phyloP scores from a whole-genome alignment of 2,329 filamentous ascomycete species.

The Dactylellina parvicollis region DNA sequence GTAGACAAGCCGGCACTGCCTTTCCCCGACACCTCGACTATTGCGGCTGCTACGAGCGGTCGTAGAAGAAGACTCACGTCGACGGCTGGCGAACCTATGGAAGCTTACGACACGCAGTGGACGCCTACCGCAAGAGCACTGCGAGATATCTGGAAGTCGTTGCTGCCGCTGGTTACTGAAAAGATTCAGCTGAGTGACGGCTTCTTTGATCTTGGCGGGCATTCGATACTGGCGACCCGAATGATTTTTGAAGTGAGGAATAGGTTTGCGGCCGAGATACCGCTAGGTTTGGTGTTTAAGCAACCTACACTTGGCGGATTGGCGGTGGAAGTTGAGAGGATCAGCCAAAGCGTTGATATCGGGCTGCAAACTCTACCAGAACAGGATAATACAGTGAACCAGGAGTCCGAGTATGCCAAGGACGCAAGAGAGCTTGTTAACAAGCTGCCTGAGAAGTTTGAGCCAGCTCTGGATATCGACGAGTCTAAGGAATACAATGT shows the following conservation, averaged over 20 bases:
- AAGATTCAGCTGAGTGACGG: slow-evolving; percentile 63
- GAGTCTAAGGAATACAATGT: slow-evolving; percentile 66
- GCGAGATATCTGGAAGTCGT: slow-evolving; percentile 55
- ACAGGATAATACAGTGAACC: slow-evolving; percentile 59
- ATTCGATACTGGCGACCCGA: slow-evolving; percentile 82
- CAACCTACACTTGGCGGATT: slow-evolving; percentile 69
- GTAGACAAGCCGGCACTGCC: slow-evolving; percentile 81
- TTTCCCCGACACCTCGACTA: slow-evolving; percentile 78
- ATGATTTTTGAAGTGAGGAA: slow-evolving; percentile 77
- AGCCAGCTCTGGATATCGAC: slow-evolving; percentile 58
- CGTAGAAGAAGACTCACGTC: slow-evolving; percentile 65
- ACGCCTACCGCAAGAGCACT: slow-evolving; percentile 55
- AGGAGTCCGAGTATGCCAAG: slow-evolving; percentile 64
- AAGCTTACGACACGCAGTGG: slow-evolving; percentile 39
- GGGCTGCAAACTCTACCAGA: slow-evolving; percentile 60
- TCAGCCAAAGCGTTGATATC: slow-evolving; percentile 61
- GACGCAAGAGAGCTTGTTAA: slow-evolving; percentile 67
- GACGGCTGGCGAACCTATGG: slow-evolving; percentile 31
- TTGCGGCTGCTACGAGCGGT: slow-evolving; percentile 68
- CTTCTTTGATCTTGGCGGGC: slow-evolving; percentile 84
- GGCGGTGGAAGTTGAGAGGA: slow-evolving; percentile 66
- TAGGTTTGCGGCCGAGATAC: slow-evolving; percentile 72
- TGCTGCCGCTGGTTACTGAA: slow-evolving; percentile 55
- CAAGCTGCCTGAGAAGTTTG: slow-evolving; percentile 65
- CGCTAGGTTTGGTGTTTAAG: slow-evolving; percentile 76